Percentiles rank a stretch among this genome's conserved stretches.
Conservation (phyloP, 192 early-diverging fungal genomes). For the Linnemannia zychae region DNA sequence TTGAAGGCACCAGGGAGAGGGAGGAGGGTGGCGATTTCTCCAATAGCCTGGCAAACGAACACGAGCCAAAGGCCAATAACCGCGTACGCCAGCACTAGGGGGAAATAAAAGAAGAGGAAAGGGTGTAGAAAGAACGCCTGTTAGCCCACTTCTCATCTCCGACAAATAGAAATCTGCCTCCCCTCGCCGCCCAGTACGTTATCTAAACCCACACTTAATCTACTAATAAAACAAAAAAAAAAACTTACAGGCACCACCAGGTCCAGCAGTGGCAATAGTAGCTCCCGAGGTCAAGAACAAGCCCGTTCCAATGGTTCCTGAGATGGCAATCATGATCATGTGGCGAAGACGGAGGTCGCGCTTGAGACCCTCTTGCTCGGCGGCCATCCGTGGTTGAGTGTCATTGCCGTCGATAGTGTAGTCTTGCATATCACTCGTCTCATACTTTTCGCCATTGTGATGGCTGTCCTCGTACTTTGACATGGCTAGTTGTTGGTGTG, state of each 20-base stretch:
- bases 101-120: neutral
- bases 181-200: neutral
- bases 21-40: constrained; percentile 85
- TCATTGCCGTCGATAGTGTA: neutral
- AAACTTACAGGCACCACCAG: constrained; percentile 66
- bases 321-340: constrained; percentile 79
- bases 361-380: constrained; percentile 54
- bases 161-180: neutral
- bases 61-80: constrained; percentile 74
- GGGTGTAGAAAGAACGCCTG: too few species aligned
- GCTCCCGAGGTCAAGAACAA: constrained; percentile 82
- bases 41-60: constrained; percentile 79
- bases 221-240: neutral
- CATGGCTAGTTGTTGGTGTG: neutral
- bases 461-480: constrained; percentile 16
- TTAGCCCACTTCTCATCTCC: neutral
- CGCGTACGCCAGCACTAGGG: constrained; percentile 72
- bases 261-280: constrained; percentile 79
- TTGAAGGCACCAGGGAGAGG: constrained; percentile 85
- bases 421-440: neutral
- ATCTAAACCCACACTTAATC: neutral
- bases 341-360: constrained; percentile 68
- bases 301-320: constrained; percentile 81
- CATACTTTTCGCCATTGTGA: constrained; percentile 9
- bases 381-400: neutral